Conservation (phyloP, 768 basidiomycete species). For the Kwoniella mangroviensis region DNA sequence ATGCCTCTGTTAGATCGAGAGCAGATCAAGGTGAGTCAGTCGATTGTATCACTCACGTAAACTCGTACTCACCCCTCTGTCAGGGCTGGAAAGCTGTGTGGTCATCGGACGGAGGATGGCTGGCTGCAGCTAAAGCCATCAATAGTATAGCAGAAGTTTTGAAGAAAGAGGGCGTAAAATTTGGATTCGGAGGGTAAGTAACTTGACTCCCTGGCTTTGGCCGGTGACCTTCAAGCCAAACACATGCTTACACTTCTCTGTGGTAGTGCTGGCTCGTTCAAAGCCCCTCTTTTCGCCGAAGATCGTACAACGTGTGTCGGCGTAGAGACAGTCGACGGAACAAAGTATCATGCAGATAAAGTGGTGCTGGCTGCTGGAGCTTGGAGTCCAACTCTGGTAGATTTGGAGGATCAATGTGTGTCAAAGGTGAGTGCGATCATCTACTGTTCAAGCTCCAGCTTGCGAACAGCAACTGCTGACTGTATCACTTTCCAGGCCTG, state of each 20-base stretch:
- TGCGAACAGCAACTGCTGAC: not conserved
- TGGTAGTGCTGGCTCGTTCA: constrained; percentile 40
- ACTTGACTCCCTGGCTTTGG: too few relatives aligned
- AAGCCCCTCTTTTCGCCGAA: constrained; percentile 31
- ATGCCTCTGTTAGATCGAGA: constrained; percentile 26
- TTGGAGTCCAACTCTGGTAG: constrained; percentile 42
- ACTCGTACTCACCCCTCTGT: not conserved
- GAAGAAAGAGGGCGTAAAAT: constrained; percentile 37
- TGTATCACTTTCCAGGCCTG: constrained; percentile 27
- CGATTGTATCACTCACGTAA: not conserved
- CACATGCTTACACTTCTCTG: not conserved
- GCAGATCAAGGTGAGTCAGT: constrained; percentile 27
- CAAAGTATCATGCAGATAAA: constrained; percentile 35
- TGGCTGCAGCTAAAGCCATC: constrained; percentile 45
- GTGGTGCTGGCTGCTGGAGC: constrained; percentile 50
- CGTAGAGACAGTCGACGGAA: constrained; percentile 40
- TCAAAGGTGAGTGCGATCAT: constrained; percentile 36
- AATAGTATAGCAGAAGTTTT: constrained; percentile 40
- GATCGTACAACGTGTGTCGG: constrained; percentile 39
- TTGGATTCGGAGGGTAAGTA: constrained; percentile 16
- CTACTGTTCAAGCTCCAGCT: not conserved
- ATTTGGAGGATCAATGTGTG: constrained; percentile 48
- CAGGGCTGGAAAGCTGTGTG: constrained; percentile 46
- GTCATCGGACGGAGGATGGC: constrained; percentile 42
- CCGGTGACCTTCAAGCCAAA: too few relatives aligned